A percentile compares a stretch with the other conserved stretches of the same genome.
Conservation (phyloP, 805 yeast species). For the Clavispora phyllophila region DNA sequence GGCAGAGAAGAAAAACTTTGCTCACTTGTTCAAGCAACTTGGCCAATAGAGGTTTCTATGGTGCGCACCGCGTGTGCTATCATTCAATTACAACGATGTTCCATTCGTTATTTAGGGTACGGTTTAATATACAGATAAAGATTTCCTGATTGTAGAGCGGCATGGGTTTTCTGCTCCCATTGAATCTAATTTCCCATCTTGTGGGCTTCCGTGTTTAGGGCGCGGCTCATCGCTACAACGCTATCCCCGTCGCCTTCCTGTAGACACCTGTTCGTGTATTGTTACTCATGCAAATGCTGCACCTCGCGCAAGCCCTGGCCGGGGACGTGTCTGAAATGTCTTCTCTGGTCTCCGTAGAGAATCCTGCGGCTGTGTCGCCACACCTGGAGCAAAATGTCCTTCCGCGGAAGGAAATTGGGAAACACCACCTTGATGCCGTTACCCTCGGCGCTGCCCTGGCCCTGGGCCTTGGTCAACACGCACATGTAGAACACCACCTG, state of each 20-base stretch:
- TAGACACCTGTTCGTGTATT: neutral
- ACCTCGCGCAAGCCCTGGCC: constrained; percentile 18
- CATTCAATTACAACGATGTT: neutral
- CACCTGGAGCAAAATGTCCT: constrained; percentile 34
- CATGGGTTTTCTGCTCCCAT: too few species aligned
- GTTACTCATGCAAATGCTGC: constrained; percentile 10
- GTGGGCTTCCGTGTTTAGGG: too few species aligned
- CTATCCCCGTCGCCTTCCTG: too few species aligned
- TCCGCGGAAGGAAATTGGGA: constrained; percentile 39
- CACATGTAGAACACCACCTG: constrained; percentile 61
- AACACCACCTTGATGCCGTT: constrained; percentile 32
- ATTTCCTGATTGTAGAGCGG: too few species aligned
- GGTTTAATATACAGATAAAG: neutral
- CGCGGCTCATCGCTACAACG: too few species aligned
- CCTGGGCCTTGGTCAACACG: constrained; percentile 41
- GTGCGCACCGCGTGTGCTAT: neutral
- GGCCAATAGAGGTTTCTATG: constrained; percentile 12
- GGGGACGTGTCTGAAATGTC: constrained; percentile 15
- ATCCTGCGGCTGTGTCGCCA: constrained; percentile 35
- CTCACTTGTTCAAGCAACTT: constrained; percentile 27
- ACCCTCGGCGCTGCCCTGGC: constrained; percentile 10
- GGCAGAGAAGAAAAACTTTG: constrained; percentile 26
- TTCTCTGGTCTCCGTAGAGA: constrained; percentile 21
- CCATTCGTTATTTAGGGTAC: neutral
- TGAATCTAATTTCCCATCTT: too few species aligned